Conservation (phyloP, 169 alveolate species). For the Plasmodium gonderi region DNA sequence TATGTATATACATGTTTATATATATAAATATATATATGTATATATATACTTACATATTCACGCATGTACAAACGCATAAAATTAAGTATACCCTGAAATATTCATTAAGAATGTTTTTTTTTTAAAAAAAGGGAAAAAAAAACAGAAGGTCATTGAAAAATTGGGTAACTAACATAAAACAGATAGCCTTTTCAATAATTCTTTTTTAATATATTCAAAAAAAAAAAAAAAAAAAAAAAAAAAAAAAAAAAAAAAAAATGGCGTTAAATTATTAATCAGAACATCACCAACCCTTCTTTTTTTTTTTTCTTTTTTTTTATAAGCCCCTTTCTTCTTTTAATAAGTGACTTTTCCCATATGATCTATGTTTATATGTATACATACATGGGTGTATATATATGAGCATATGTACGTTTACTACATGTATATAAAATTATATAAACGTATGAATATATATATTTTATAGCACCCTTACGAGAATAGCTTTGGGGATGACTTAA, state of each 20-base stretch:
- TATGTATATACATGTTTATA: not conserved
- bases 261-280: not conserved
- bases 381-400: not conserved
- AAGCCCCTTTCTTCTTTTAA: not conserved
- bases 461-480: too few relatives aligned
- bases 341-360: not conserved
- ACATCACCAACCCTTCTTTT: not conserved
- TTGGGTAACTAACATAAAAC: not conserved
- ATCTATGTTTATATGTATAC: not conserved
- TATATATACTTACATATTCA: not conserved
- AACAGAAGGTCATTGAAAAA: not conserved
- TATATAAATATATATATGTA: not conserved
- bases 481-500: too few relatives aligned
- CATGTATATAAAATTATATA: too few relatives aligned
- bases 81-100: not conserved
- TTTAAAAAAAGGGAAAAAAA: not conserved
- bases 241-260: not conserved
- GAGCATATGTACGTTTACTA: not conserved
- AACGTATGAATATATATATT: too few relatives aligned
- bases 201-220: not conserved
- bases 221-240: not conserved
- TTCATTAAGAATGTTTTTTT: not conserved
- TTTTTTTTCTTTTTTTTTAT: not conserved
- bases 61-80: not conserved
- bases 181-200: not conserved